Percentiles rank a stretch among this genome's conserved stretches.
These are phyloP conservation scores for Cutaneotrichosporon sp. DNA, from an alignment of 1,284 basidiomycete species.

Conservation along the genomic window DNA sequence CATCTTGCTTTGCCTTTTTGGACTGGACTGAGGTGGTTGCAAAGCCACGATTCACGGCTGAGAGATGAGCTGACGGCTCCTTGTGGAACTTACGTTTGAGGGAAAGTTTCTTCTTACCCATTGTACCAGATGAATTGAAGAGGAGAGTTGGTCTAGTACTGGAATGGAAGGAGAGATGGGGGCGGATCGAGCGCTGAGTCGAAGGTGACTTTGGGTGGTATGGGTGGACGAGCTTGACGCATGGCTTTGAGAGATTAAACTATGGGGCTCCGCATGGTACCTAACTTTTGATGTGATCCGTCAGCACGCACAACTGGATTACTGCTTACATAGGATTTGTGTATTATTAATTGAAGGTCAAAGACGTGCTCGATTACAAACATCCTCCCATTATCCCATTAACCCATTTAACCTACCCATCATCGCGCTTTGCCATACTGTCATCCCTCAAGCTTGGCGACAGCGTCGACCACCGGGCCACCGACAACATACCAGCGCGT, in stretches of 20 bases:
- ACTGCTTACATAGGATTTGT: no score
- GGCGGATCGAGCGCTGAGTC: not conserved
- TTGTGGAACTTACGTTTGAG: slow-evolving; percentile 64
- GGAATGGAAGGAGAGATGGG: not conserved
- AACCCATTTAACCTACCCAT: not conserved
- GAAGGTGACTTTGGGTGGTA: not conserved
- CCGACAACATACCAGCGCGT: not conserved
- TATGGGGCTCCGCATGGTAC: not conserved
- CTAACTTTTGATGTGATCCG: not conserved
- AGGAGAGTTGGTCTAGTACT: not conserved
- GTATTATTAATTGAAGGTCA: not conserved
- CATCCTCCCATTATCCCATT: not conserved
- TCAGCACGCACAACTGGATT: not conserved
- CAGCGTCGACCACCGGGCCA: not conserved
- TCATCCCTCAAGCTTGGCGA: not conserved
- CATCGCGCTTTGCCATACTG: not conserved
- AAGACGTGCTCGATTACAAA: slow-evolving; percentile 1
- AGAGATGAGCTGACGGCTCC: not conserved
- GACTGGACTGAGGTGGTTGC: slow-evolving; percentile 76
- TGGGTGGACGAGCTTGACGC: not conserved
- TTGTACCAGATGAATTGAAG: slow-evolving; percentile 38
- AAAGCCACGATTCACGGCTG: slow-evolving; percentile 61
- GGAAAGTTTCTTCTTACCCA: slow-evolving; percentile 84
- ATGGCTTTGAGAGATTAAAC: not conserved
- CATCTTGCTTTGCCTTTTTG: slow-evolving; percentile 61